Evolutionary conservation across 768 basidiomycete species (phyloP).

Genomic region (Podaxis rugospora): DNA sequence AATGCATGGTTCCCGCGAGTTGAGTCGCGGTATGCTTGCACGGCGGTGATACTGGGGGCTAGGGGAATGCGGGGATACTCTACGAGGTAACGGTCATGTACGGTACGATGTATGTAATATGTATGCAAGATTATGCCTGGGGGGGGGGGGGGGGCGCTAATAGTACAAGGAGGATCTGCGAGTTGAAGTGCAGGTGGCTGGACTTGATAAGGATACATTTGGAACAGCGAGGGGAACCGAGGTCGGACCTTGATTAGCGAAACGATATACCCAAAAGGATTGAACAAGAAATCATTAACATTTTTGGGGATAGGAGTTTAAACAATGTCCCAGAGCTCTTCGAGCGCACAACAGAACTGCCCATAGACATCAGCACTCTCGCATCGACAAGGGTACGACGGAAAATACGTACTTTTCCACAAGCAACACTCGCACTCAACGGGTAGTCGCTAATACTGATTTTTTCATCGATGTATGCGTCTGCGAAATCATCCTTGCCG

Average conservation of each 20-base stretch:
- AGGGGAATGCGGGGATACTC: not conserved
- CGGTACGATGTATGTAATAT: not conserved
- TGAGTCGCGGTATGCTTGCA: constrained; percentile 11
- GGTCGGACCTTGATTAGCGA: not conserved
- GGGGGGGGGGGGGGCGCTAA: too few relatives aligned
- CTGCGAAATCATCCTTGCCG: constrained; percentile 95
- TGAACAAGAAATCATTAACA: constrained; percentile 2
- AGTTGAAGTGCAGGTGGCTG: constrained; percentile 43
- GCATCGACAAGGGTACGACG: not conserved
- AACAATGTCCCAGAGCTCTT: constrained; percentile 94
- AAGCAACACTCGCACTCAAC: constrained; percentile 89
- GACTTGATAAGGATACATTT: constrained; percentile 19
- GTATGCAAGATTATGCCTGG: not conserved
- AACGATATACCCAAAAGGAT: not conserved
- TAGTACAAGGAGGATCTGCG: constrained; percentile 25
- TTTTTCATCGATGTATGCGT: constrained; percentile 92
- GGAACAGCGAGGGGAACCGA: constrained; percentile 7
- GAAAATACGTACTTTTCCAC: constrained; percentile 76
- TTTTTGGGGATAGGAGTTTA: constrained; percentile 27
- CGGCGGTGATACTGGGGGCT: not conserved
- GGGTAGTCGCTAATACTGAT: constrained; percentile 94
- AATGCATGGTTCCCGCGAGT: constrained; percentile 6
- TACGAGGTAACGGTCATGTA: not conserved
- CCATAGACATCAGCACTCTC: not conserved
- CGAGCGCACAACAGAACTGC: constrained; percentile 86